phyloP scores from a whole-genome alignment of 1,284 basidiomycete species.

The Fomitiporia mediterranea region DNA sequence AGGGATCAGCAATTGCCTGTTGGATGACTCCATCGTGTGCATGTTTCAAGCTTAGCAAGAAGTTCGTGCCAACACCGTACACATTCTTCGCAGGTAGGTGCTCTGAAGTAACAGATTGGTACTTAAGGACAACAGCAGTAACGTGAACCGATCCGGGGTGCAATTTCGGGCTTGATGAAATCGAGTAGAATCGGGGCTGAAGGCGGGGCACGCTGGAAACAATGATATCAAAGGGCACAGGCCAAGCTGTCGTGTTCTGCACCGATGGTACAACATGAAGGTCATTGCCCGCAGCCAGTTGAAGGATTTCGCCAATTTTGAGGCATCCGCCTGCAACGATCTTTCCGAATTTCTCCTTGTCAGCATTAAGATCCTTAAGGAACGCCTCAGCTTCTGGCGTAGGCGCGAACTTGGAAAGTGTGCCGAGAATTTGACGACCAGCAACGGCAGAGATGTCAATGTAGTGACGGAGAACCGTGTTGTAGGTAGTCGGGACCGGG shows the following conservation, averaged over 20 bases:
- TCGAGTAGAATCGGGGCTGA: slow-evolving; percentile 97
- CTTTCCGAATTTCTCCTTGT: slow-evolving; percentile 83
- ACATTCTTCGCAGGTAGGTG: slow-evolving; percentile 59
- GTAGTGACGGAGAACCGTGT: slow-evolving; percentile 93
- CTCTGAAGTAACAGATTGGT: slow-evolving; percentile 60
- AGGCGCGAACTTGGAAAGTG: slow-evolving; percentile 86
- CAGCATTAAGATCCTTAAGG: slow-evolving; percentile 74
- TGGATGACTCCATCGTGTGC: slow-evolving; percentile 58
- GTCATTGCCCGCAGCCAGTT: slow-evolving; percentile 81
- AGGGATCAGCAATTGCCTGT: slow-evolving; percentile 35
- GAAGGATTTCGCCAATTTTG: slow-evolving; percentile 88
- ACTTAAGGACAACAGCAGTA: slow-evolving; percentile 92
- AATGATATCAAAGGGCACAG: slow-evolving; percentile 96
- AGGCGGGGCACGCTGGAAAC: slow-evolving; percentile 90
- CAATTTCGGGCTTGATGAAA: slow-evolving; percentile 94
- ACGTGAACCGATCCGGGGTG: slow-evolving; percentile 87
- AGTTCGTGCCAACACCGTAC: slow-evolving; percentile 88
- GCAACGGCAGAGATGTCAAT: slow-evolving; percentile 92
- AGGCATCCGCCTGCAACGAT: slow-evolving; percentile 80
- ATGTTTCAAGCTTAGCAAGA: slow-evolving; percentile 86
- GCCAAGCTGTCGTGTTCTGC: slow-evolving; percentile 78
- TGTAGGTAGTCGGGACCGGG: slow-evolving; percentile 95
- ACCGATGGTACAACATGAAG: slow-evolving; percentile 49
- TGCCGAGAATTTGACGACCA: slow-evolving; percentile 88
- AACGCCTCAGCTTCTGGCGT: slow-evolving; percentile 70